Conservation (phyloP, 2,329 filamentous ascomycete genomes). For the Diplodia scrobiculata region DNA sequence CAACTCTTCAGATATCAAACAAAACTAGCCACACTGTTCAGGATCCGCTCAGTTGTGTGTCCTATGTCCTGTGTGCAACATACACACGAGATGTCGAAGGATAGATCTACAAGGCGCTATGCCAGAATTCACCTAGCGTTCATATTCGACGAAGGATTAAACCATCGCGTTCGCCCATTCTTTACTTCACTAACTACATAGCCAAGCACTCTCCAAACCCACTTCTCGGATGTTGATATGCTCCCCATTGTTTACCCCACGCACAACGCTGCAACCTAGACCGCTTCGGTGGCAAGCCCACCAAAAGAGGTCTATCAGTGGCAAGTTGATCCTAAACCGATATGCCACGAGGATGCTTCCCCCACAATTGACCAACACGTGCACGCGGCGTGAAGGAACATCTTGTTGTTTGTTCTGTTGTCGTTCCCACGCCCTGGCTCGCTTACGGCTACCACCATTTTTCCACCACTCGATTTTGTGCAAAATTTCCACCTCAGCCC, state of each 20-base stretch:
- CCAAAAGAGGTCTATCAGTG: background rate
- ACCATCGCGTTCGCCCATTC: background rate
- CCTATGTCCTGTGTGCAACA: background rate
- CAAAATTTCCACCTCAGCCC: conserved; percentile 12
- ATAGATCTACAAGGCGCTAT: background rate
- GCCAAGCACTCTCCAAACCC: background rate
- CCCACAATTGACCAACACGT: background rate
- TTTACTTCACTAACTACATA: background rate
- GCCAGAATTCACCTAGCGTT: background rate
- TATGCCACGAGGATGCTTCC: background rate
- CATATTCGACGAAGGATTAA: background rate
- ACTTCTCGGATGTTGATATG: background rate
- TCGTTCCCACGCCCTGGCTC: background rate
- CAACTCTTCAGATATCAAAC: background rate
- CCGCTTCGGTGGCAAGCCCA: background rate
- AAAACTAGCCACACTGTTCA: background rate
- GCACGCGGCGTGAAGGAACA: background rate
- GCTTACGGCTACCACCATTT: background rate
- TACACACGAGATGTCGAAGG: background rate
- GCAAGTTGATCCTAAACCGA: background rate
- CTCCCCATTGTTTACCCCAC: background rate
- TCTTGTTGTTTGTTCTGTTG: background rate
- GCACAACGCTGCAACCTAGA: background rate
- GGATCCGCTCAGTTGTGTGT: background rate
- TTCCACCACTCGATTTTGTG: background rate